These are phyloP conservation scores for Polychytrium aggregatum DNA, from an alignment of 192 early-diverging fungal genomes.

Conservation along the genomic window DNA sequence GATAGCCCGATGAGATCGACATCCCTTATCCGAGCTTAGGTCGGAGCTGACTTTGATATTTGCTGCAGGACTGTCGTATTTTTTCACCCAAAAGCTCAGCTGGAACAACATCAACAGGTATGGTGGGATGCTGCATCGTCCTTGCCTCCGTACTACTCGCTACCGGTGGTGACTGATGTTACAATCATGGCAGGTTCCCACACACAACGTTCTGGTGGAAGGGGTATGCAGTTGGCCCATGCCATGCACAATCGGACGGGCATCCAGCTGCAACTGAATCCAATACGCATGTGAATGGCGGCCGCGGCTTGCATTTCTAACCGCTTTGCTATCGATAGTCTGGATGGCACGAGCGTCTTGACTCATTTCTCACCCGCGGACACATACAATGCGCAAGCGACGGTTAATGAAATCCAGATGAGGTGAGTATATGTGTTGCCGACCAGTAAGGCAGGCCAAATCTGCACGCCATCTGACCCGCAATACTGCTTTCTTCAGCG, in stretches of 20 bases:
- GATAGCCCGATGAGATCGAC: too few relatives aligned
- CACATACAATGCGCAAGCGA: constrained; percentile 63
- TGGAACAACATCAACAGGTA: constrained; percentile 99
- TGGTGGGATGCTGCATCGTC: neutral
- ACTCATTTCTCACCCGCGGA: constrained; percentile 88
- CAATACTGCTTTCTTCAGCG: constrained; percentile 17
- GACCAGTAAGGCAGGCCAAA: neutral
- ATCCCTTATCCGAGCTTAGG: too few relatives aligned
- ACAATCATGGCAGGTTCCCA: constrained; percentile 53
- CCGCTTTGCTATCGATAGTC: too few relatives aligned
- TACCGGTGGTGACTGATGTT: neutral
- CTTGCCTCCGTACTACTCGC: too few relatives aligned
- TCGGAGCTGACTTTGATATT: too few relatives aligned
- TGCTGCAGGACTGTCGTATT: too few relatives aligned
- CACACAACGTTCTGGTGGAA: constrained; percentile 93
- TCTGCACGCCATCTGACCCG: too few relatives aligned
- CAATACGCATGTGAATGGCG: too few relatives aligned
- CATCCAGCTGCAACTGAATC: too few relatives aligned
- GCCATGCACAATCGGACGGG: too few relatives aligned
- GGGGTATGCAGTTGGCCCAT: constrained; percentile 22
- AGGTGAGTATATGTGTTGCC: constrained; percentile 11
- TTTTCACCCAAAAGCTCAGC: constrained; percentile 97
- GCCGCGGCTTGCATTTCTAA: too few relatives aligned
- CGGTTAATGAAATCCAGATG: constrained; percentile 37
- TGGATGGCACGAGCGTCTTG: constrained; percentile 73